Evolutionary conservation across 2,329 filamentous ascomycete species (phyloP), one percentile per base, ranked within the genome.

Genomic region (Trichophyton mentagrophytes): DNA sequence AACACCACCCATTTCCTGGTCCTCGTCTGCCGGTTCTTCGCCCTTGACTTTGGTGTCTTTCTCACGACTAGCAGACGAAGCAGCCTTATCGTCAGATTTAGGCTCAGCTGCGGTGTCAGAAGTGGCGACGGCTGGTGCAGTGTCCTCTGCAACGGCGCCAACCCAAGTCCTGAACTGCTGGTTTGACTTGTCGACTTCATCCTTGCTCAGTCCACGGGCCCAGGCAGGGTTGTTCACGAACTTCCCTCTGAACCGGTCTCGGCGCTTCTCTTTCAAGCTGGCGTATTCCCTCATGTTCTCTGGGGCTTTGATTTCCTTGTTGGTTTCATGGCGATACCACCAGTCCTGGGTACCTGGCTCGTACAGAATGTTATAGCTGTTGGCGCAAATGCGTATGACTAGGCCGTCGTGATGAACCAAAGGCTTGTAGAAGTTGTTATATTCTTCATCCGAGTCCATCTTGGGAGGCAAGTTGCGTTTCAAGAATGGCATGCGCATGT

Each of bases 351-450:
- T 88, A 33, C 80, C 80, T 1, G 86, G 82, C 61, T 85, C 84
- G 77, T 87, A 91, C n/a, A 88, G 78, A 69, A 92, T 86, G 74
- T 89, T 88, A 70, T 87, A 90, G 60, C 84, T 88, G 72, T 87
- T 88, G 13, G 89, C 81, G 67, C 86, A 90, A 69, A 92, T 87
- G 63, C 86, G 84, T 47, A 90, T 81, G 9, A 84, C 81, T 46
- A 92, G 74, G 17, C 85, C 83, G 67, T 91, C 88, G 62, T 83
- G 77, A 66, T 83, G 85, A 3, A 82, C 77, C 4, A 88, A 71
- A 46, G 76, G 76, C 44, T 75, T 71, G 67, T 77, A 75, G 66
- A 73, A 75, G 68, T 85, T 84, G 57, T 83, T 82, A 51, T 81
- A 81, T 61, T 80, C 78, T 53, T 85, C 82, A 40, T 85, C 84